These are phyloP conservation scores for Globisporangium parvum DNA, from an alignment of 352 stramenopile genomes.

Conservation along the genomic window DNA sequence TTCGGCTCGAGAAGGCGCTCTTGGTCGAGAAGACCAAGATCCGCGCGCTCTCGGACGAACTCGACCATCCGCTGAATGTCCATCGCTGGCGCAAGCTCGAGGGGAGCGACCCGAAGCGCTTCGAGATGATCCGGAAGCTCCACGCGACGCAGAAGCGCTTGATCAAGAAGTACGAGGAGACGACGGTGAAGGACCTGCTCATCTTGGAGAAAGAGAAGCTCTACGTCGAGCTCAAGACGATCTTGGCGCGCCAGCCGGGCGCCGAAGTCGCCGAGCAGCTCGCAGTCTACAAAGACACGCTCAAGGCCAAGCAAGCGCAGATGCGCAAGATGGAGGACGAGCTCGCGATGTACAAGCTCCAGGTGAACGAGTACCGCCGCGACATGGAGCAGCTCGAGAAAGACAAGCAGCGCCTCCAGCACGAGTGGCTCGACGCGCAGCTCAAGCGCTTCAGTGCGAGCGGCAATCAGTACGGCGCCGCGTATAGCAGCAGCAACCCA, in stretches of 20 bases:
- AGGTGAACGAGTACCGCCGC: conserved; percentile 78
- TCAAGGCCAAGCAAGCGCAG: conserved; percentile 82
- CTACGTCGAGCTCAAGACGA: conserved; percentile 89
- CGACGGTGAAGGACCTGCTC: conserved; percentile 56
- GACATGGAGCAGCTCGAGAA: conserved; percentile 56
- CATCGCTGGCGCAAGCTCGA: conserved; percentile 90
- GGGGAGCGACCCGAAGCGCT: conserved; percentile 81
- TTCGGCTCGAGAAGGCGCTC: conserved; percentile 68
- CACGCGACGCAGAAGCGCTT: conserved; percentile 81
- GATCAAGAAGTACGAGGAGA: conserved; percentile 78
- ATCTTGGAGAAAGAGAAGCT: conserved; percentile 89
- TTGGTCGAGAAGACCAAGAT: conserved; percentile 85
- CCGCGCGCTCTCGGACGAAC: conserved; percentile 81
- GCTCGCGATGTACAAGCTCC: conserved; percentile 91
- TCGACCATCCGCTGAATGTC: conserved; percentile 89
- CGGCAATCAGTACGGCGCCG: neutral
- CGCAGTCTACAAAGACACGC: conserved; percentile 76
- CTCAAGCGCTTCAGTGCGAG: conserved; percentile 11
- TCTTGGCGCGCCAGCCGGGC: conserved; percentile 81
- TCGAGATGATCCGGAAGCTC: conserved; percentile 87
- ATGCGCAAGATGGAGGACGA: conserved; percentile 88
- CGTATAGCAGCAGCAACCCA: too few species aligned
- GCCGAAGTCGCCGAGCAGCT: conserved; percentile 87
- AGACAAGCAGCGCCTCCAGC: conserved; percentile 55
- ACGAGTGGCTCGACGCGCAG: conserved; percentile 52